Conservation (phyloP, 2,329 filamentous ascomycete genomes). For the Aspergillus felis region DNA sequence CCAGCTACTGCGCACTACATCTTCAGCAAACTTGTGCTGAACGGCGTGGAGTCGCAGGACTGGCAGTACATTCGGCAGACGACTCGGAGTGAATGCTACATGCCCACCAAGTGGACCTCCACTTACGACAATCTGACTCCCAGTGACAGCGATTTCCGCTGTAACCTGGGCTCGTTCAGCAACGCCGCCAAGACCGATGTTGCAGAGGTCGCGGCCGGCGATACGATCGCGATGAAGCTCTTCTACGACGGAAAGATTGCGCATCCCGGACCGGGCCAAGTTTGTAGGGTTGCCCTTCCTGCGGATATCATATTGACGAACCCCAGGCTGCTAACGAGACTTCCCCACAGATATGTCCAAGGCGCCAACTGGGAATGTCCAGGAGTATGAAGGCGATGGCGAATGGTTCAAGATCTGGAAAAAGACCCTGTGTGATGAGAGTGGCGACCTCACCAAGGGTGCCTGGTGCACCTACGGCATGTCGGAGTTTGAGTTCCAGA, state of each 20-base stretch:
- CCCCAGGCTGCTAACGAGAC: background rate
- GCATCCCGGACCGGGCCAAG: slow-evolving; percentile 17
- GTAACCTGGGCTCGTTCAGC: slow-evolving; percentile 15
- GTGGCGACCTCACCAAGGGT: slow-evolving; percentile 8
- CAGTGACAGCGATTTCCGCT: slow-evolving; percentile 15
- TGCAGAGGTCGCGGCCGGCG: slow-evolving; percentile 12
- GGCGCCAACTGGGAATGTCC: slow-evolving; percentile 13
- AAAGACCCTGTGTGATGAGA: slow-evolving; percentile 12
- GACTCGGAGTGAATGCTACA: slow-evolving; percentile 11
- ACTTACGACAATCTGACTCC: slow-evolving; percentile 15
- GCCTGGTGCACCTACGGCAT: slow-evolving; percentile 14
- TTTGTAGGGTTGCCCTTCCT: slow-evolving; percentile 8
- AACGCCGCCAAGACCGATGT: slow-evolving; percentile 16
- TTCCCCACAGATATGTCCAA: slow-evolving; percentile 13
- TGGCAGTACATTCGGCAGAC: slow-evolving; percentile 17
- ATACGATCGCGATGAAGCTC: slow-evolving; percentile 15
- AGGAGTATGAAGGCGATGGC: slow-evolving; percentile 18
- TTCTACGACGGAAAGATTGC: slow-evolving; percentile 9
- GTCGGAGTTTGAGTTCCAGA: slow-evolving; percentile 28
- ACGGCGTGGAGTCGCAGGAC: slow-evolving; percentile 8
- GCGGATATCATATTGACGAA: background rate
- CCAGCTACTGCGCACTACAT: slow-evolving; percentile 13
- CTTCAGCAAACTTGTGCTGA: slow-evolving; percentile 15
- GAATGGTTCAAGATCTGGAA: slow-evolving; percentile 24
- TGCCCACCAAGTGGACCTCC: slow-evolving; percentile 12